These are phyloP conservation scores for Puccinia brachypodii DNA, from an alignment of 1,284 basidiomycete genomes.

Conservation along the genomic window DNA sequence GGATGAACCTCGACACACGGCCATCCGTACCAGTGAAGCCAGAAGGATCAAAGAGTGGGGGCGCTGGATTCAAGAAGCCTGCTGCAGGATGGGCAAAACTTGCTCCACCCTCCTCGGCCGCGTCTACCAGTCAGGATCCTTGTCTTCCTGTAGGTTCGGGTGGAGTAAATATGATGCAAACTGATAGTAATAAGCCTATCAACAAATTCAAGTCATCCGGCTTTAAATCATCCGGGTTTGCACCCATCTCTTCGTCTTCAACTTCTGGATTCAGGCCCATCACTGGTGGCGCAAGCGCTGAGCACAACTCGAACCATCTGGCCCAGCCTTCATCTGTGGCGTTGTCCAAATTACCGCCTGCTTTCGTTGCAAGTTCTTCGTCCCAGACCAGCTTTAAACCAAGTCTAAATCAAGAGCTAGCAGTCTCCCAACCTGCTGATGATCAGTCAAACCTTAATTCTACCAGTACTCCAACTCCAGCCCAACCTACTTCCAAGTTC, in stretches of 20 bases:
- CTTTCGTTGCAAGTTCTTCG: slow-evolving; percentile 25
- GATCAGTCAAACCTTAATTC: slow-evolving; percentile 1
- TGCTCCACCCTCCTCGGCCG: neutral
- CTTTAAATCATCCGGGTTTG: slow-evolving; percentile 45
- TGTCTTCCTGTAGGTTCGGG: neutral
- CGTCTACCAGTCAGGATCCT: neutral
- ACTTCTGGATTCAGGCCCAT: slow-evolving; percentile 32
- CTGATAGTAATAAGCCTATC: neutral
- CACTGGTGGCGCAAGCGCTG: neutral
- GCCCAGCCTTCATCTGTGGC: neutral
- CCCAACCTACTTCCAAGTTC: slow-evolving; percentile 37
- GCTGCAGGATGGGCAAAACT: slow-evolving; percentile 11
- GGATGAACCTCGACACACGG: slow-evolving; percentile 20
- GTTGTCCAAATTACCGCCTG: slow-evolving; percentile 1
- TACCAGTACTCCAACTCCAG: neutral
- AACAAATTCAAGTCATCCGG: neutral
- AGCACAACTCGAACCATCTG: neutral
- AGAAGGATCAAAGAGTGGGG: neutral
- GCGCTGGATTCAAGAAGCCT: slow-evolving; percentile 17
- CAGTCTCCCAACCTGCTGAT: neutral
- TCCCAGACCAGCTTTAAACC: slow-evolving; percentile 14
- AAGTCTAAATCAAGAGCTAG: neutral
- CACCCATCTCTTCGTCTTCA: slow-evolving; percentile 25
- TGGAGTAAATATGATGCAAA: neutral
- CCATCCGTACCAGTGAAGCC: neutral